Conservation (phyloP, 208 protist genomes). For the Endotrypanum monterogeii region DNA sequence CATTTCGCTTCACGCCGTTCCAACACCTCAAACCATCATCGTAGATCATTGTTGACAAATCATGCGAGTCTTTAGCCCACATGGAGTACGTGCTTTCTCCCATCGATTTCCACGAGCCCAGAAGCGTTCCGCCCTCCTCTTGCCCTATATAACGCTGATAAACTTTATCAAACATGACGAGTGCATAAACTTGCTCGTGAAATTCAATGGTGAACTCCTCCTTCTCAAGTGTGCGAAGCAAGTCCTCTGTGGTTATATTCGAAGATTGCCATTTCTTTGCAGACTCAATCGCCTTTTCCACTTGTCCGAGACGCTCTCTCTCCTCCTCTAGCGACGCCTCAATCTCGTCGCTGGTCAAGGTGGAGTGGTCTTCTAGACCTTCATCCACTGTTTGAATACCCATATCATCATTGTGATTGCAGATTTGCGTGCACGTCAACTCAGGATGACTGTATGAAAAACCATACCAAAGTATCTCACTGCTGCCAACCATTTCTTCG, state of each 20-base stretch:
- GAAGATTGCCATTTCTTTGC: constrained; percentile 15
- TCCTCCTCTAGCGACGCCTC: constrained; percentile 16
- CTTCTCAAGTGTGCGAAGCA: constrained; percentile 51
- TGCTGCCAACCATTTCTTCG: neutral
- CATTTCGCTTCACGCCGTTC: constrained; percentile 44
- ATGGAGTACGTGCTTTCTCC: constrained; percentile 68
- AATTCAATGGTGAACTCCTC: constrained; percentile 55
- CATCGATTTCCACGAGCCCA: constrained; percentile 67
- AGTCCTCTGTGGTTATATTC: constrained; percentile 46
- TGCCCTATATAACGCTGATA: constrained; percentile 41
- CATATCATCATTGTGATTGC: constrained; percentile 34
- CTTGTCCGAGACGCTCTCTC: constrained; percentile 17
- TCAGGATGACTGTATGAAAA: constrained; percentile 48
- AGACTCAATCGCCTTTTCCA: constrained; percentile 25
- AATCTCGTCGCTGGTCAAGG: constrained; percentile 41
- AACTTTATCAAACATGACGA: constrained; percentile 54
- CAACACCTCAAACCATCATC: constrained; percentile 53
- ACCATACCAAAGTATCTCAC: constrained; percentile 19
- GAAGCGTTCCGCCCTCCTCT: constrained; percentile 14
- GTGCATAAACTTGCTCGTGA: constrained; percentile 55
- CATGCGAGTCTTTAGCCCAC: constrained; percentile 56
- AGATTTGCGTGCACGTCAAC: constrained; percentile 59
- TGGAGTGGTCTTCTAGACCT: constrained; percentile 23
- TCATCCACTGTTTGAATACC: constrained; percentile 17
- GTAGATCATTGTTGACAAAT: constrained; percentile 69